Evolutionary conservation across 208 protist species (phyloP).

Genomic region (Trypanosoma avium): DNA sequence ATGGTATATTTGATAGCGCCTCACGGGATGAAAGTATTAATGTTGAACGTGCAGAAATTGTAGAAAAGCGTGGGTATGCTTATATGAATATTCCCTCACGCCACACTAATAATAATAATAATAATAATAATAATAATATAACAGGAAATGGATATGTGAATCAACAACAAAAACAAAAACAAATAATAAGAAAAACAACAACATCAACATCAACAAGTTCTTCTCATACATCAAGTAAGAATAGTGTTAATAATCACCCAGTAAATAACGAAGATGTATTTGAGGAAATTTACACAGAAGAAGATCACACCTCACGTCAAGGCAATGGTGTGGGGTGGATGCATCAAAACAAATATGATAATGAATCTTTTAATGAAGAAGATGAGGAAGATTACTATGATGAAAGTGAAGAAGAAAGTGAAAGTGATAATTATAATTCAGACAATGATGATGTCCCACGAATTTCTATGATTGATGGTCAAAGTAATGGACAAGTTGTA

Average conservation of each 20-base stretch:
- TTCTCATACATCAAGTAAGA: no score
- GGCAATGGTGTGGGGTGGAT: background rate
- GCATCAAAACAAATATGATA: background rate
- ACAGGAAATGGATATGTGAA: no score
- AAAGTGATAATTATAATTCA: constrained; percentile 65
- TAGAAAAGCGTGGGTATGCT: no score
- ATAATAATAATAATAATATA: no score
- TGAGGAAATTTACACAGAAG: constrained; percentile 22
- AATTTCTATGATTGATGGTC: constrained; percentile 72
- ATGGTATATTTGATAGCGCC: background rate
- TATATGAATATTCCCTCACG: no score
- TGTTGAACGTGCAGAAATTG: no score
- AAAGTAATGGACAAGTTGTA: constrained; percentile 38
- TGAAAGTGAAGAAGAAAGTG: constrained; percentile 39
- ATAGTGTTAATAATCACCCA: no score
- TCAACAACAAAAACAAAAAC: no score
- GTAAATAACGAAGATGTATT: constrained; percentile 5
- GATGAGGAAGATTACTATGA: constrained; percentile 28
- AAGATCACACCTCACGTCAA: background rate
- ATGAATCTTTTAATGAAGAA: background rate
- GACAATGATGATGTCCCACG: constrained; percentile 68
- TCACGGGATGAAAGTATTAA: background rate
- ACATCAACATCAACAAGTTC: no score
- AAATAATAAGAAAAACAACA: no score
- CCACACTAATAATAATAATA: no score